A percentile compares a stretch with the other conserved stretches of the same genome.
phyloP scores from a whole-genome alignment of 768 basidiomycete species.

The Suillus cothurnatus region DNA sequence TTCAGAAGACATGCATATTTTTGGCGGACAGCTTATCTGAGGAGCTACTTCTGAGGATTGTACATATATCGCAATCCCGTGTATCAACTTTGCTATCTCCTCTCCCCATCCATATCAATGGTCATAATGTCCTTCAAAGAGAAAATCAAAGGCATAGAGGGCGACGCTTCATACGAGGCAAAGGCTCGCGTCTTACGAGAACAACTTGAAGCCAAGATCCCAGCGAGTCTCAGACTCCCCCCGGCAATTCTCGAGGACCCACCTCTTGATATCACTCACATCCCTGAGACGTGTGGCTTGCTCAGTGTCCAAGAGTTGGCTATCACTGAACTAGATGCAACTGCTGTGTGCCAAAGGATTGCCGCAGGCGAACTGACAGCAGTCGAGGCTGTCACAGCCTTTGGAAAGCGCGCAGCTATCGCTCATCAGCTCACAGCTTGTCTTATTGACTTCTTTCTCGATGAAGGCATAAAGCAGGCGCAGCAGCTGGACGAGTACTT shows the following conservation, averaged over 20 bases:
- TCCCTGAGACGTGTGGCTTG: conserved; percentile 35
- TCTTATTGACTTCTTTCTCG: conserved; percentile 47
- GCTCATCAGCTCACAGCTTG: conserved; percentile 49
- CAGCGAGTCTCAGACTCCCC: conserved; percentile 19
- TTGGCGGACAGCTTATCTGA: background rate
- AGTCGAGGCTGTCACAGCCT: conserved; percentile 44
- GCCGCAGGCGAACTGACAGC: conserved; percentile 34
- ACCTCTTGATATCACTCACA: conserved; percentile 35
- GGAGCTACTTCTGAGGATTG: background rate
- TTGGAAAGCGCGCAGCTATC: conserved; percentile 51
- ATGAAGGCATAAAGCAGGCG: conserved; percentile 41
- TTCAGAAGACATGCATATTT: background rate
- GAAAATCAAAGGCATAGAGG: conserved; percentile 26
- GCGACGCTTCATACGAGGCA: conserved; percentile 22
- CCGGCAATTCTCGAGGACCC: conserved; percentile 20
- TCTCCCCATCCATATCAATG: conserved; percentile 13
- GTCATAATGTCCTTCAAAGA: conserved; percentile 19
- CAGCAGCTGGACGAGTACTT: conserved; percentile 44
- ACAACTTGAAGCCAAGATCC: conserved; percentile 27
- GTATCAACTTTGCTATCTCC: background rate
- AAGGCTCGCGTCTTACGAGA: conserved; percentile 20
- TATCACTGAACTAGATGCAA: conserved; percentile 40
- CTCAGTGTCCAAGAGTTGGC: conserved; percentile 33
- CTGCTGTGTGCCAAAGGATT: conserved; percentile 31
- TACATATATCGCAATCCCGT: background rate